Percentiles rank a stretch among this genome's conserved stretches.
Evolutionary conservation across 1,139 yeast species (phyloP).

Genomic region (Candida tropicalis): DNA sequence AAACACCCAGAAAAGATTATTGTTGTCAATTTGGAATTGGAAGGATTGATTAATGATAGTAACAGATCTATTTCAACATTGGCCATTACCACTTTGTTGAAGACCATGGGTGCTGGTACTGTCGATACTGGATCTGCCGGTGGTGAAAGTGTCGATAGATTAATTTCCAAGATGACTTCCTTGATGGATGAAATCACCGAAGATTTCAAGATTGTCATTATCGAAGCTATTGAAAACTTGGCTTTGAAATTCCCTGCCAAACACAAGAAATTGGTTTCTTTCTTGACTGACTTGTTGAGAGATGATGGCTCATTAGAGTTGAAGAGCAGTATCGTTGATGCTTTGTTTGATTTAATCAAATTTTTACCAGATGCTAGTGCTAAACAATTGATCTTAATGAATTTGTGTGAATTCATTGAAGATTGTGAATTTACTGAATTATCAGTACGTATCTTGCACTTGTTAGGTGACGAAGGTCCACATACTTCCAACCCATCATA

Average conservation of each 20-base stretch:
- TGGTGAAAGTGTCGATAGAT: slow-evolving; percentile 80
- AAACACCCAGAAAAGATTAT: slow-evolving; percentile 77
- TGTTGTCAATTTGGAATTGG: slow-evolving; percentile 76
- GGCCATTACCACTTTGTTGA: slow-evolving; percentile 93
- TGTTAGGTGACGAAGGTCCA: slow-evolving; percentile 96
- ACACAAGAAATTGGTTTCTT: slow-evolving; percentile 78
- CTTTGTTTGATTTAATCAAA: slow-evolving; percentile 84
- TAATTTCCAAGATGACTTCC: slow-evolving; percentile 83
- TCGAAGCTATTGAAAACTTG: slow-evolving; percentile 90
- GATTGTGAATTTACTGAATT: slow-evolving; percentile 97
- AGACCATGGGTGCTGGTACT: slow-evolving; percentile 83
- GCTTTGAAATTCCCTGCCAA: slow-evolving; percentile 93
- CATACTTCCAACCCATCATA: slow-evolving; percentile 81
- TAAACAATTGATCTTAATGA: slow-evolving; percentile 83
- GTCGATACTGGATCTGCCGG: slow-evolving; percentile 33
- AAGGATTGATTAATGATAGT: slow-evolving; percentile 80
- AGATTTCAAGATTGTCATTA: slow-evolving; percentile 91
- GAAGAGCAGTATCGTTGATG: slow-evolving; percentile 88
- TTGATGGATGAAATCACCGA: slow-evolving; percentile 94
- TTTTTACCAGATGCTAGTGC: slow-evolving; percentile 75
- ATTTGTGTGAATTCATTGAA: slow-evolving; percentile 94
- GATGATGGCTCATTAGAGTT: slow-evolving; percentile 89
- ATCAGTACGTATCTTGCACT: slow-evolving; percentile 85
- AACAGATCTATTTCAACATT: slow-evolving; percentile 97
- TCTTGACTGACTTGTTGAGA: slow-evolving; percentile 81